A percentile compares a stretch with the other conserved stretches of the same genome.
phyloP scores from a whole-genome alignment of 1,284 basidiomycete species.

The Dichomitus squalens region DNA sequence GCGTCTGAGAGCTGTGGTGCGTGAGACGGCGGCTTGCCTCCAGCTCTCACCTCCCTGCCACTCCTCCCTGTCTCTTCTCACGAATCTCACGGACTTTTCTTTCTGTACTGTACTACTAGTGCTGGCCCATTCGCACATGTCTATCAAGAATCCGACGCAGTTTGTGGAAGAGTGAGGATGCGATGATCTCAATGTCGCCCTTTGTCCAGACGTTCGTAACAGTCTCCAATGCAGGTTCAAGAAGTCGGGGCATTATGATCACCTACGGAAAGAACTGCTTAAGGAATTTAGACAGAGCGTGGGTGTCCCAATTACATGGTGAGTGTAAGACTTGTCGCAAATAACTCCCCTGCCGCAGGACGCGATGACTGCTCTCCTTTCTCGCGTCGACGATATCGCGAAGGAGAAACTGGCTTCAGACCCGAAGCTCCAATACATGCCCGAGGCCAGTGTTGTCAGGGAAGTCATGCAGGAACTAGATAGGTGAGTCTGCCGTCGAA shows the following conservation, averaged over 20 bases:
- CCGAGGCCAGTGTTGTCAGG: constrained; percentile 53
- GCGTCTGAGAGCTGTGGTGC: constrained; percentile 15
- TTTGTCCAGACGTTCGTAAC: neutral
- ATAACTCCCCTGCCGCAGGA: constrained; percentile 40
- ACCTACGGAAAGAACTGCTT: constrained; percentile 66
- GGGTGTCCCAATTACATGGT: constrained; percentile 32
- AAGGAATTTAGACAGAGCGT: constrained; percentile 66
- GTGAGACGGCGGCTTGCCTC: constrained; percentile 20
- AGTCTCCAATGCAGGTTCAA: constrained; percentile 58
- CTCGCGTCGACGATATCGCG: constrained; percentile 62
- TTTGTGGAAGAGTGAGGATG: constrained; percentile 59
- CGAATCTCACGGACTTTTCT: neutral
- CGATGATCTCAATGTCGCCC: neutral
- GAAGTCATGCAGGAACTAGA: constrained; percentile 75
- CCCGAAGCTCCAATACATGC: constrained; percentile 52
- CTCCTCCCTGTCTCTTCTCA: neutral
- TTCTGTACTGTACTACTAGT: constrained; percentile 5
- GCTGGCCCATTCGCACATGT: constrained; percentile 25
- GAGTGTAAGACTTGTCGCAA: constrained; percentile 14
- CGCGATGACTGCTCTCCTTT: constrained; percentile 51
- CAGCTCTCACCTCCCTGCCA: constrained; percentile 15
- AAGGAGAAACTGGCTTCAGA: constrained; percentile 57
- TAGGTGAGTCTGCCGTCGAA: constrained; percentile 43
- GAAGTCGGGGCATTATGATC: constrained; percentile 78
- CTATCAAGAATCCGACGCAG: constrained; percentile 55